phyloP scores from a whole-genome alignment of 164 flowering plant genomes.

The Pachysandra terminalis region DNA sequence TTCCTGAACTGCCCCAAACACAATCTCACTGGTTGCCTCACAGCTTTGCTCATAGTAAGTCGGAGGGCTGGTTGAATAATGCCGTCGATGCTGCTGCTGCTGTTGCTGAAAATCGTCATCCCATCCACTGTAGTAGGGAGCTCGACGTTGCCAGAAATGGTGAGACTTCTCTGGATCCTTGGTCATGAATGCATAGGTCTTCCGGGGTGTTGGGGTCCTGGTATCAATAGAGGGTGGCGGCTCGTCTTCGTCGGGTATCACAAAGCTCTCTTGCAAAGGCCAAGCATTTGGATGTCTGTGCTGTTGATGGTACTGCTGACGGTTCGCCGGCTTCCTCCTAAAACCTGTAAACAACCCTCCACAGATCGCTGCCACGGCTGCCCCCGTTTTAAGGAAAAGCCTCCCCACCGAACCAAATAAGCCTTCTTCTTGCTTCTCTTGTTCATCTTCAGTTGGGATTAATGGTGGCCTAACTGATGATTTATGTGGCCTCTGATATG shows the following conservation, averaged over 20 bases:
- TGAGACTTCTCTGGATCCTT: conserved; percentile 72
- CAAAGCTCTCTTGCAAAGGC: conserved; percentile 88
- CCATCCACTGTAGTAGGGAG: conserved; percentile 57
- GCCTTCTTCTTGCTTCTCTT: conserved; percentile 74
- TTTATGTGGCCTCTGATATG: conserved; percentile 61
- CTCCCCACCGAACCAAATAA: conserved; percentile 62
- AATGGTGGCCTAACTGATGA: conserved; percentile 69
- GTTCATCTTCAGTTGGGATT: conserved; percentile 68
- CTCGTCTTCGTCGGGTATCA: conserved; percentile 76
- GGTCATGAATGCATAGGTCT: conserved; percentile 89
- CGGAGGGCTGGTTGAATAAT: conserved; percentile 54
- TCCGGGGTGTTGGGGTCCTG: conserved; percentile 73
- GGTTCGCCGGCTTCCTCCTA: conserved; percentile 37
- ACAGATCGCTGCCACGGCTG: conserved; percentile 47
- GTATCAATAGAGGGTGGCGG: conserved; percentile 83
- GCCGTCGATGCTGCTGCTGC: conserved; percentile 50
- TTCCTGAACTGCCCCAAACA: conserved; percentile 92
- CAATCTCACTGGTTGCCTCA: conserved; percentile 66
- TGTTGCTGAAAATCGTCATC: conserved; percentile 45
- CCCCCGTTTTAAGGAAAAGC: conserved; percentile 47
- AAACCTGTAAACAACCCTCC: conserved; percentile 62
- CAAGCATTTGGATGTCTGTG: conserved; percentile 43
- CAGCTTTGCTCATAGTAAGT: conserved; percentile 66
- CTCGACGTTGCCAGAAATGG: conserved; percentile 55
- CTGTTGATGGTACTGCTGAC: conserved; percentile 41